Evolutionary conservation across 108 stramenopile genomes (phyloP).

Genomic region (Pseudonitzschia multiseries): DNA sequence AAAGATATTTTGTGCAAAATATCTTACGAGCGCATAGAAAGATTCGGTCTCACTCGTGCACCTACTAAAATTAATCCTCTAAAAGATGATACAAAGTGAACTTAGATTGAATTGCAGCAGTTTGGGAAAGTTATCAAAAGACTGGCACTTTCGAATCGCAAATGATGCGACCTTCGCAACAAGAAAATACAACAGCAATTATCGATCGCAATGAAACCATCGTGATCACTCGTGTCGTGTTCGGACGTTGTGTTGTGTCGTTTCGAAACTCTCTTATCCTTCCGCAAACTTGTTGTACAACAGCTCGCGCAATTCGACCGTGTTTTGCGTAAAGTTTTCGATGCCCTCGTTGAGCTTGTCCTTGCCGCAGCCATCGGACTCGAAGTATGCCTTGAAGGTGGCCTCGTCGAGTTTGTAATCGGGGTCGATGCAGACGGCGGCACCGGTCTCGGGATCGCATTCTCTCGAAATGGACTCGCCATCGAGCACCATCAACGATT

Average conservation of each 20-base stretch:
- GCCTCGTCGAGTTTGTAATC: conserved; percentile 44
- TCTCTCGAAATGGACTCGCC: conserved; percentile 29
- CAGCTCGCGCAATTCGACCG: conserved; percentile 83
- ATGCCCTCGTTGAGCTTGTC: conserved; percentile 96
- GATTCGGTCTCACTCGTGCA: too few species aligned
- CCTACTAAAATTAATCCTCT: too few species aligned
- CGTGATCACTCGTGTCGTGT: too few species aligned
- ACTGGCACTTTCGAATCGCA: not conserved
- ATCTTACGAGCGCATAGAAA: too few species aligned
- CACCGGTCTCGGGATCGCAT: conserved; percentile 42
- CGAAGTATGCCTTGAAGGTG: conserved; percentile 71
- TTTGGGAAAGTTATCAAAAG: too few species aligned
- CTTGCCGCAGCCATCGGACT: conserved; percentile 89
- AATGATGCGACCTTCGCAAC: not conserved
- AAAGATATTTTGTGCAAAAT: too few species aligned
- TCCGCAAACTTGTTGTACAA: conserved; percentile 59
- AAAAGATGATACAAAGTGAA: too few species aligned
- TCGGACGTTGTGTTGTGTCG: too few species aligned
- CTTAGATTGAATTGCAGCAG: too few species aligned
- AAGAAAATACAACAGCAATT: not conserved
- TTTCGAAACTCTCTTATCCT: conserved; percentile 13
- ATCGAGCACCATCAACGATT: conserved; percentile 45
- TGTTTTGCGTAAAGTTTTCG: conserved; percentile 80
- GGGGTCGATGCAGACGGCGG: conserved; percentile 59
- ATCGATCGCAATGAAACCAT: too few species aligned